A percentile compares a stretch with the other conserved stretches of the same genome.
These are phyloP conservation scores for Pseudevernia furfuracea DNA, from an alignment of 495 filamentous ascomycete genomes.

Conservation along the genomic window DNA sequence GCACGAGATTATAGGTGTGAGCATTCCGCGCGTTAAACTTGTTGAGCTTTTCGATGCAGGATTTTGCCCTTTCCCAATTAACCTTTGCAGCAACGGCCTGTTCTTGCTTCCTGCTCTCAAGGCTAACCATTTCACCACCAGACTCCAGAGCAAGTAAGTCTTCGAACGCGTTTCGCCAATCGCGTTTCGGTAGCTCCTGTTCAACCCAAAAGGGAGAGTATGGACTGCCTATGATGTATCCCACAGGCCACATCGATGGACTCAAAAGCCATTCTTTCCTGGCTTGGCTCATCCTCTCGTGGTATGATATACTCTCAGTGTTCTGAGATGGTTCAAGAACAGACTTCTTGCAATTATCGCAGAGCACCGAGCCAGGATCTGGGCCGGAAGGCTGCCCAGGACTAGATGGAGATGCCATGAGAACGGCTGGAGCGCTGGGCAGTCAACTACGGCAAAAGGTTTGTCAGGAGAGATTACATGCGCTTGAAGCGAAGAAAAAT, in stretches of 20 bases:
- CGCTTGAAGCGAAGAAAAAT: no score
- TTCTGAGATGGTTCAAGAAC: slow-evolving; percentile 7
- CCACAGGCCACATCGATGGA: slow-evolving; percentile 12
- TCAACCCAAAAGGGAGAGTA: slow-evolving; percentile 20
- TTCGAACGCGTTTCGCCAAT: slow-evolving; percentile 23
- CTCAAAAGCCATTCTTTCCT: slow-evolving; percentile 5
- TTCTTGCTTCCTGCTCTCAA: slow-evolving; percentile 11
- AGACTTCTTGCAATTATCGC: slow-evolving; percentile 8
- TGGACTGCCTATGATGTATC: slow-evolving; percentile 6
- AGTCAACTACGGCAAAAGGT: not conserved
- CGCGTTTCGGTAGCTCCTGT: not conserved
- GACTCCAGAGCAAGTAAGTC: slow-evolving; percentile 19
- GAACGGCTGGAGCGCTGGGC: not conserved
- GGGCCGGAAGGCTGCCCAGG: not conserved
- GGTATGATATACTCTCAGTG: not conserved
- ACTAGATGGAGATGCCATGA: not conserved
- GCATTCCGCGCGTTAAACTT: not conserved
- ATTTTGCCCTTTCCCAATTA: not conserved
- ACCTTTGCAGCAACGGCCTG: not conserved
- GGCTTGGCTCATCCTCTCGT: not conserved
- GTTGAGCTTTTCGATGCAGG: not conserved
- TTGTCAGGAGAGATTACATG: not conserved
- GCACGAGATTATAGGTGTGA: not conserved
- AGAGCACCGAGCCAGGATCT: slow-evolving; percentile 11
- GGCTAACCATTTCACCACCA: slow-evolving; percentile 11